These are phyloP conservation scores for Colletotrichum simmondsii DNA, from an alignment of 2,329 filamentous ascomycete species.

Conservation along the genomic window DNA sequence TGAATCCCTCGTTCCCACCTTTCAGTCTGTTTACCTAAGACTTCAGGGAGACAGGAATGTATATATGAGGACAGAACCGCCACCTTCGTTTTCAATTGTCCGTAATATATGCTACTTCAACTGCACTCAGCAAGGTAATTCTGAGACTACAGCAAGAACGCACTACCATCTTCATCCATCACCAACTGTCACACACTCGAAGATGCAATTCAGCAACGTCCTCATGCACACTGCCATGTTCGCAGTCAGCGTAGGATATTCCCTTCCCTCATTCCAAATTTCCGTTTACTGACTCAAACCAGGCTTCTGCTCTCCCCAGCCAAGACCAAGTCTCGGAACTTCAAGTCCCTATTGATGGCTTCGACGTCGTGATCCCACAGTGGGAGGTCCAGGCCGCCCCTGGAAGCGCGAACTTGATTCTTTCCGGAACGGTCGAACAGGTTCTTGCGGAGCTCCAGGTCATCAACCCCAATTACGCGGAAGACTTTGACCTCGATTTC, in stretches of 20 bases:
- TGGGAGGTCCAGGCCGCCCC: constrained; percentile 32
- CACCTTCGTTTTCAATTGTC: neutral
- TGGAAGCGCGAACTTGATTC: constrained; percentile 9
- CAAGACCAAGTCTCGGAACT: neutral
- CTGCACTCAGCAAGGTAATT: neutral
- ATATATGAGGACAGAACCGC: neutral
- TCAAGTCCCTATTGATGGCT: constrained; percentile 3
- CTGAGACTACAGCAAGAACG: neutral
- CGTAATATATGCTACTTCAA: neutral
- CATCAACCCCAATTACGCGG: constrained; percentile 23
- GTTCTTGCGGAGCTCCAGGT: constrained; percentile 16
- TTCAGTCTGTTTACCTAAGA: too few species aligned
- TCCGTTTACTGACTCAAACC: neutral
- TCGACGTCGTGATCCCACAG: neutral
- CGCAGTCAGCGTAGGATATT: neutral
- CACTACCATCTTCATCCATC: neutral
- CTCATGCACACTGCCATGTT: neutral
- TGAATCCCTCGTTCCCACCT: too few species aligned
- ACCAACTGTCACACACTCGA: neutral
- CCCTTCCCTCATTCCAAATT: neutral
- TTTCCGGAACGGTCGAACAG: constrained; percentile 33
- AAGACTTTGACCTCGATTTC: neutral
- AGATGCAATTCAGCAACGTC: neutral
- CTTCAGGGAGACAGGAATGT: neutral
- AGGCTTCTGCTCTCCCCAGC: neutral